Evolutionary conservation across 768 basidiomycete species (phyloP), one percentile per base, ranked within the genome.

Genomic region (Mycena maculata): DNA sequence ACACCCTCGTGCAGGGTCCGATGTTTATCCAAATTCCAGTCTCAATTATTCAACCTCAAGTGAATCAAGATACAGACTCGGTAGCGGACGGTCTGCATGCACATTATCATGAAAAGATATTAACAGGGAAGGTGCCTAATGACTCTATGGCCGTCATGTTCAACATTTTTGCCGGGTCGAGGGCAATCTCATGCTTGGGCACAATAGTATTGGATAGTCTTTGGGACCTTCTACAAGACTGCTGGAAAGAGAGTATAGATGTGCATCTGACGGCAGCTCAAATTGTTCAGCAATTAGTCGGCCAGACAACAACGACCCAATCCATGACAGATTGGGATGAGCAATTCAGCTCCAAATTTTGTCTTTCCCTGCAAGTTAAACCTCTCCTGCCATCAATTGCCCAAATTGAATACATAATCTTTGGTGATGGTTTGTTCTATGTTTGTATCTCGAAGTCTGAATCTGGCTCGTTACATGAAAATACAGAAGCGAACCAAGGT

Each of bases 1-100:
- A 82, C 82, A 7, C 74, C 70, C 6, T 67, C 76, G 15, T 78
- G 78, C 16, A 74, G 76, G 27, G 86, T 75, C 76, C 18, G 83
- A 85, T 60, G 75, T 85, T 59, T 84, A 84, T 63, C 78, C 84
- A 0, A n/a, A n/a, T n/a, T n/a, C n/a, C n/a, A n/a, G n/a, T n/a
- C n/a, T n/a, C n/a, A n/a, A n/a, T n/a, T n/a, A n/a, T n/a, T n/a
- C n/a, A n/a, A n/a, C n/a, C n/a, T n/a, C n/a, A n/a, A n/a, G n/a
- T n/a, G n/a, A n/a, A n/a, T n/a, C n/a, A n/a, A n/a, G n/a, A n/a
- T n/a, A n/a, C n/a, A n/a, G n/a, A n/a, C n/a, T n/a, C n/a, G n/a
- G n/a, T n/a, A n/a, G n/a, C n/a, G n/a, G n/a, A n/a, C n/a, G n/a
- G n/a, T n/a, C n/a, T n/a, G n/a, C n/a, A n/a, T n/a, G n/a, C n/a